phyloP scores from a whole-genome alignment of 345 rosid genomes.

The Nephelium lappaceum region DNA sequence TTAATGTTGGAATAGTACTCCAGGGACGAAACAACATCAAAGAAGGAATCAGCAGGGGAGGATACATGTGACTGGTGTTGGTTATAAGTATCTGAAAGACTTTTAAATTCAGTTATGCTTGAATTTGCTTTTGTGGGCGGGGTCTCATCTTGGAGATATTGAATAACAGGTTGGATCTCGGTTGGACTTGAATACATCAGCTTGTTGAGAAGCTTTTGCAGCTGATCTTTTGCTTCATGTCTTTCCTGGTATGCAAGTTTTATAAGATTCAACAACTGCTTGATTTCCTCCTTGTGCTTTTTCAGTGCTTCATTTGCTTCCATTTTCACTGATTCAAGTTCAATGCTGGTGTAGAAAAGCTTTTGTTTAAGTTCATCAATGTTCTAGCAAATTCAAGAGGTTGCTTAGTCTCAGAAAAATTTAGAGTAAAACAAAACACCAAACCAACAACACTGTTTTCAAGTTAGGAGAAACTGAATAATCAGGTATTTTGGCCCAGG shows the following conservation, averaged over 20 bases:
- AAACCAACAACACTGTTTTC: constrained; percentile 16
- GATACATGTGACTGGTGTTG: constrained; percentile 53
- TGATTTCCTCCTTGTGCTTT: constrained; percentile 51
- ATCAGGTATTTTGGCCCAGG: constrained; percentile 30
- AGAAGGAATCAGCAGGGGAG: constrained; percentile 71
- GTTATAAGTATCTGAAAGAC: constrained; percentile 50
- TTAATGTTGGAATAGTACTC: constrained; percentile 59
- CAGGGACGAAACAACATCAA: constrained; percentile 72
- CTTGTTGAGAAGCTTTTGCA: constrained; percentile 56
- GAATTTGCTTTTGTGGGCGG: constrained; percentile 61
- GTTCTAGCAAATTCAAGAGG: constrained; percentile 42
- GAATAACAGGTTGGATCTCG: constrained; percentile 23
- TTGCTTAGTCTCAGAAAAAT: background rate
- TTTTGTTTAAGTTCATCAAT: constrained; percentile 67
- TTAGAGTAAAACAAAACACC: background rate
- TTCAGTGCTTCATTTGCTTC: constrained; percentile 63
- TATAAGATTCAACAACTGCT: constrained; percentile 52
- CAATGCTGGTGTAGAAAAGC: constrained; percentile 59
- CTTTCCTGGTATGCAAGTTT: constrained; percentile 72
- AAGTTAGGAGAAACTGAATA: constrained; percentile 30
- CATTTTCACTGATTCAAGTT: constrained; percentile 61
- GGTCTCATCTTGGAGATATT: constrained; percentile 22
- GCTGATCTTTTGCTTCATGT: constrained; percentile 72
- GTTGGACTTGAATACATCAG: constrained; percentile 28
- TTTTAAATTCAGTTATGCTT: constrained; percentile 78